Evolutionary conservation across 768 basidiomycete species (phyloP), one percentile per base, ranked within the genome.

Genomic region (Mycena filopes): DNA sequence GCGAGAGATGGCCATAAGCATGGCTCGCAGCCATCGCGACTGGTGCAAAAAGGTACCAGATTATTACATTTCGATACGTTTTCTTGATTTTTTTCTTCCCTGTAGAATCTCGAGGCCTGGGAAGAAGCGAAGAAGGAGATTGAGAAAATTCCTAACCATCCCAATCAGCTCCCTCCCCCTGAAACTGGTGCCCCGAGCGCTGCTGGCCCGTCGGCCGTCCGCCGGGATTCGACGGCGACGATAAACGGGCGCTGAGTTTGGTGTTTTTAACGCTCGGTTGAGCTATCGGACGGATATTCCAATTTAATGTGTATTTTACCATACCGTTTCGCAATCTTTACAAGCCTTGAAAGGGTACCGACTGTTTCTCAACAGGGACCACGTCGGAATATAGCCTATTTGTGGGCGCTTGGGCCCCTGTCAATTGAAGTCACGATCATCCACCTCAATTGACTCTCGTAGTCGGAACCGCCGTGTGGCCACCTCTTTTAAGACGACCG

Each of bases 101-200:
- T 51, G 26, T 59, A 98, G 97, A 99, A 99, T 79, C 83, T 99
- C 53, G 94, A 98, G 73, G 93, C 92, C 56, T 99, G 98, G 98
- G 92, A 97, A 80, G 95, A 95, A 72, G 98, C 95, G 11, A 94
- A 94, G 82, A 87, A 86, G 70, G 96, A 97, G 73, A 93, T 98
- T 68, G 88, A 89, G 58, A 91, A 91, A 78, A 96, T 99, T 74
- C 91, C 95, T 38, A 87, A 90, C 59, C 96, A 98, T 76, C 96
- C 96, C 18, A 98, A 96, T 75, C 86, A 83, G 72, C 75, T 80
- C 47, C 86, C 89, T 57, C 74, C 81, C 20, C 72, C 81, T 56
- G 74, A 76, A 56, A 76, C 75, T n/a, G 74, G 73, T 55, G 71
- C 75, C 66, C 71, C 76, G 55, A 74, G 68, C 40, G 54, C 54